A percentile compares a stretch with the other conserved stretches of the same genome.
Conservation (phyloP, 108 stramenopile species). For the Epithemia pelagica region DNA sequence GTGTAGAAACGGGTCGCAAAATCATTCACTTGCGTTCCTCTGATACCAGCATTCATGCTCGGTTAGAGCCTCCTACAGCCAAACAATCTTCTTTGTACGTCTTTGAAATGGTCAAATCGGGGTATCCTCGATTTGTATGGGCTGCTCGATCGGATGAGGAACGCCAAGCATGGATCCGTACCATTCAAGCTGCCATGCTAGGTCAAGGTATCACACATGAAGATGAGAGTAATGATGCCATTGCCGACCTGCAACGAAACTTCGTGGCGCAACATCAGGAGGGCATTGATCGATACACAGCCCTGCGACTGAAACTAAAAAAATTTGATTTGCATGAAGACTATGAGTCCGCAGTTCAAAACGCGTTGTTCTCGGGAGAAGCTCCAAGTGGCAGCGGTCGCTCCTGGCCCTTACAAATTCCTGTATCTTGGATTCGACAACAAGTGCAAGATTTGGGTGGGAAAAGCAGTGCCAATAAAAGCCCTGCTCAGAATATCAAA, state of each 20-base stretch:
- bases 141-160: constrained; percentile 71
- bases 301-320: constrained; percentile 7
- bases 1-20: constrained; percentile 27
- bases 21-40: constrained; percentile 47
- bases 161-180: constrained; percentile 62
- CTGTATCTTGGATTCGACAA: background rate
- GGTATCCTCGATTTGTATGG: constrained; percentile 46
- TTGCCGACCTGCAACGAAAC: constrained; percentile 6
- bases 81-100: constrained; percentile 20
- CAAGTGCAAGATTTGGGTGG: background rate
- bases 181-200: constrained; percentile 77
- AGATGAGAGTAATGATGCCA: background rate
- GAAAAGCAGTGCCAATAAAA: background rate
- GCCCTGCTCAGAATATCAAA: background rate
- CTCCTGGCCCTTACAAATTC: background rate
- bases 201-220: constrained; percentile 27
- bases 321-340: constrained; percentile 18
- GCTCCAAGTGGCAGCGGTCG: background rate
- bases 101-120: constrained; percentile 56
- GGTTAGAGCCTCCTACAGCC: background rate
- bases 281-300: constrained; percentile 18
- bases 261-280: constrained; percentile 16
- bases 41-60: constrained; percentile 11
- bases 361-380: background rate
- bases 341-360: constrained; percentile 21